Percentiles rank a stretch among this genome's conserved stretches.
phyloP scores from a whole-genome alignment of 257 asterid genomes.

The Solanum microdontum region DNA sequence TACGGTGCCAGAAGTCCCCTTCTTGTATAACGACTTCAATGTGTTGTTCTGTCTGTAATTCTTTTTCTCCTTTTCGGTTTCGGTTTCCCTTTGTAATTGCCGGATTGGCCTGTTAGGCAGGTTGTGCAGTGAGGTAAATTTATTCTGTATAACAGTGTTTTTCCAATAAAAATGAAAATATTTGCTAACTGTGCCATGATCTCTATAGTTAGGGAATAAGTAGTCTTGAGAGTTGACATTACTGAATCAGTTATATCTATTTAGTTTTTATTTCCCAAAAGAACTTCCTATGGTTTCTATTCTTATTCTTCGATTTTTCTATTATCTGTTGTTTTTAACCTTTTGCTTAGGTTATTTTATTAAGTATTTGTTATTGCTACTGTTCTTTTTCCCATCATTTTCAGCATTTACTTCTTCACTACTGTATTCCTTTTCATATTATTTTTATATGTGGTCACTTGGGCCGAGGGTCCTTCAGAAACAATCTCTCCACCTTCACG shows the following conservation, averaged over 20 bases:
- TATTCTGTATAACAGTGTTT: conserved; percentile 9
- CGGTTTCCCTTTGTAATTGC: conserved; percentile 13
- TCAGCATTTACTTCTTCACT: not conserved
- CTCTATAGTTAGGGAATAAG: not conserved
- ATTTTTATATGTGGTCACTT: not conserved
- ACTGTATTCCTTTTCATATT: not conserved
- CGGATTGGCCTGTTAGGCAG: conserved; percentile 1
- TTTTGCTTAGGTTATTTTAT: not conserved
- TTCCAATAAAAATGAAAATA: conserved; percentile 12
- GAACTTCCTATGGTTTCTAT: not conserved
- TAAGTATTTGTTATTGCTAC: not conserved
- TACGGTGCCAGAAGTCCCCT: conserved; percentile 44
- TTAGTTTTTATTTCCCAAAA: not conserved
- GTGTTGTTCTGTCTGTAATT: conserved; percentile 34
- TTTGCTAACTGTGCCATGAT: not conserved
- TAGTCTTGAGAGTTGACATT: not conserved
- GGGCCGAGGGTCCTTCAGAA: not conserved
- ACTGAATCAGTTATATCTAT: not conserved
- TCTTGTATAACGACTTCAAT: conserved; percentile 26
- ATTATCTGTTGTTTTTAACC: not conserved
- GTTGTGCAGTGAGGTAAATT: conserved; percentile 26
- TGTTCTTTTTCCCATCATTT: not conserved
- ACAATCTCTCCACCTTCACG: not conserved
- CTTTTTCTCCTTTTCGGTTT: conserved; percentile 12
- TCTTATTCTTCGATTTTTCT: not conserved